These are phyloP conservation scores for Cutaneotrichosporon sp. DNA, from an alignment of 1,284 basidiomycete genomes.

Conservation along the genomic window DNA sequence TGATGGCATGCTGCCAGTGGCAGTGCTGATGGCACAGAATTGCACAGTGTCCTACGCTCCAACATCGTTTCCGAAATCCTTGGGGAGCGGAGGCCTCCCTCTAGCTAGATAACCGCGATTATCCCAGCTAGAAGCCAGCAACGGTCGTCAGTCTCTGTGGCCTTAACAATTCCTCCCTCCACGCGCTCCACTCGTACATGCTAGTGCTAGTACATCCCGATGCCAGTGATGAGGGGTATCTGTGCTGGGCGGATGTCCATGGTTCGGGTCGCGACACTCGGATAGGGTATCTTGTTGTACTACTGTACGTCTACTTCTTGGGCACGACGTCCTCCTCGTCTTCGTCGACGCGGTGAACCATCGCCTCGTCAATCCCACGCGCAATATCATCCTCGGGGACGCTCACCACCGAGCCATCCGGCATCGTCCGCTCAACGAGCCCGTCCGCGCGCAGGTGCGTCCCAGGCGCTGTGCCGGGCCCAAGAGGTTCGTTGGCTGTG, in stretches of 20 bases:
- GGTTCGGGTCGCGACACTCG: not conserved
- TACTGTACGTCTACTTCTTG: not conserved
- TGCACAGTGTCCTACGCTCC: too few species aligned
- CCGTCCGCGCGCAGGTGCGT: conserved; percentile 40
- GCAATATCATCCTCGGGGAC: conserved; percentile 52
- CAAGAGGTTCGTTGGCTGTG: conserved; percentile 35
- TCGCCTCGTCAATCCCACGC: conserved; percentile 41
- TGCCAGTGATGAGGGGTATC: conserved; percentile 13
- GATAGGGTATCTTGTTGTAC: not conserved
- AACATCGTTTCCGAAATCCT: too few species aligned
- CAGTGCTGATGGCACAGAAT: too few species aligned
- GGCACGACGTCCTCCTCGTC: not conserved
- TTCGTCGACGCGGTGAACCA: conserved; percentile 19
- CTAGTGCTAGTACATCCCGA: conserved; percentile 13
- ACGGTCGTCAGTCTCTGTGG: too few species aligned
- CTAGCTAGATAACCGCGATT: too few species aligned
- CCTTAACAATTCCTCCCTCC: not conserved
- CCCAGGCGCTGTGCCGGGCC: conserved; percentile 48
- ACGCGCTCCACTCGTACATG: conserved; percentile 10
- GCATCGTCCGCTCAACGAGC: conserved; percentile 43
- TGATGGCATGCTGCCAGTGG: too few species aligned
- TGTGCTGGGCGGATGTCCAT: conserved; percentile 10
- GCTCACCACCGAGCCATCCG: conserved; percentile 36
- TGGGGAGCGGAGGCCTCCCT: too few species aligned
- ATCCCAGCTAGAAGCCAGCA: too few species aligned